Base-by-base conservation (phyloP, 75 land plant genomes). In the Adiantum capillusveneris region DNA sequence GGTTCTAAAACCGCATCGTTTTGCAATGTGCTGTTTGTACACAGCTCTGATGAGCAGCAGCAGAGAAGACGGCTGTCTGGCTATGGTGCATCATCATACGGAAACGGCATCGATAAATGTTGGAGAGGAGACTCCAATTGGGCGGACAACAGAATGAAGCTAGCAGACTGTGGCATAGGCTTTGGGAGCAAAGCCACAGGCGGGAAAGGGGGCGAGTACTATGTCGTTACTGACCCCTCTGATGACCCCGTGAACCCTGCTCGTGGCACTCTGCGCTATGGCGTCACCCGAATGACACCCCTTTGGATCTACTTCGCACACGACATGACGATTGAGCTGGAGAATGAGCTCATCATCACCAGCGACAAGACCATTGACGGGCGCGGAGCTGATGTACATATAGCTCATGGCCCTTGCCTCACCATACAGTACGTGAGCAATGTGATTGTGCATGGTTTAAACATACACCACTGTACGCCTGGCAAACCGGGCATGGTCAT, bases 341-440 rank as follows among this genome's bases (percentile, higher is more conserved):
- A 20, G 36, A 58, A 45, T 36, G 90, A 88, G 9, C 76, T 88
- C 27, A 60, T 81, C 18, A 53, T 88, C 20, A 56, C 72, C 2
- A 84, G 83, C 62, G 79, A 59, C 70, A 88, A 84, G 49, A 71
- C 87, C 49, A 72, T 88, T 29, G 94, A 85, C 46, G 90, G 75
- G 24, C 70, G 94, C 0, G 89, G 89, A 14, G 81, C 74, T 3
- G 37, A 44, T 2, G 76, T 85, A 37, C 66, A 81, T 19, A 88
- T 88, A 31, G 62, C 80, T 17, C 21, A 69, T 11, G 78, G 83
- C 9, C 44, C 79, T 0, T 77, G 89, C 52, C 25, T 85, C 21
- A 18, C 67, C 39, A 71, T 84, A 0, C 24, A 79, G 27, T 42
- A 63, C 55, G 78, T 78, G 52, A 16, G 1, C 42, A 53, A 81